These are phyloP conservation scores for Kodamaea sp. DNA, from an alignment of 1,139 yeast genomes.

Conservation along the genomic window DNA sequence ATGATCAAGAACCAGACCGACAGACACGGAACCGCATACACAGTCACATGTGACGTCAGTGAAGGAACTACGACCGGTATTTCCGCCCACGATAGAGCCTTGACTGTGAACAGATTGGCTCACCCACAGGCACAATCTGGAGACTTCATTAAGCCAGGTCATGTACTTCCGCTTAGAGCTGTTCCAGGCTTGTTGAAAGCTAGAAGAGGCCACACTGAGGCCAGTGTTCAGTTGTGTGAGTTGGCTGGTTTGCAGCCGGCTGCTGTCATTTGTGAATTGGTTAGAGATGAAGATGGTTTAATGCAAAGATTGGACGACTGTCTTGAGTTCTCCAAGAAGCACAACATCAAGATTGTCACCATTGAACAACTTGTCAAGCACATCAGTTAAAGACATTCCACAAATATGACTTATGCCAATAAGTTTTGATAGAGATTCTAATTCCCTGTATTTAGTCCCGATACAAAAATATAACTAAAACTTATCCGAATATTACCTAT, in stretches of 20 bases:
- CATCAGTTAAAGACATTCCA: slow-evolving; percentile 3
- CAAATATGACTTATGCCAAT: no score
- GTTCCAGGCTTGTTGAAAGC: slow-evolving; percentile 76
- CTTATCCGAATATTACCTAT: no score
- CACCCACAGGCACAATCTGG: slow-evolving; percentile 53
- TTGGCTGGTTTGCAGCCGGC: slow-evolving; percentile 82
- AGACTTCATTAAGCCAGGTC: slow-evolving; percentile 91
- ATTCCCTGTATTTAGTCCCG: no score
- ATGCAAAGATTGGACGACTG: slow-evolving; percentile 97
- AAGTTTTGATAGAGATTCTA: no score
- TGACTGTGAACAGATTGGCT: slow-evolving; percentile 76
- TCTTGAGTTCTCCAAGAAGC: slow-evolving; percentile 61
- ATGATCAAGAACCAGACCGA: slow-evolving; percentile 71
- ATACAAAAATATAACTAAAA: no score
- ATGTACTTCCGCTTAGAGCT: slow-evolving; percentile 88
- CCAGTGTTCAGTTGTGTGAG: slow-evolving; percentile 84
- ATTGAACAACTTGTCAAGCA: slow-evolving; percentile 70
- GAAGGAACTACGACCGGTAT: slow-evolving; percentile 97
- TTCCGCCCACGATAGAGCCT: slow-evolving; percentile 89
- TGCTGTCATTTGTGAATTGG: slow-evolving; percentile 92
- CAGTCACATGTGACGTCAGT: slow-evolving; percentile 83
- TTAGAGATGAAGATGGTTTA: slow-evolving; percentile 87
- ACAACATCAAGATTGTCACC: slow-evolving; percentile 70
- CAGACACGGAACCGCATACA: slow-evolving; percentile 96
- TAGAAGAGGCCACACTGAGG: slow-evolving; percentile 98